These are phyloP conservation scores for Coprinellus micaceus DNA, from an alignment of 768 basidiomycete species.

Conservation along the genomic window DNA sequence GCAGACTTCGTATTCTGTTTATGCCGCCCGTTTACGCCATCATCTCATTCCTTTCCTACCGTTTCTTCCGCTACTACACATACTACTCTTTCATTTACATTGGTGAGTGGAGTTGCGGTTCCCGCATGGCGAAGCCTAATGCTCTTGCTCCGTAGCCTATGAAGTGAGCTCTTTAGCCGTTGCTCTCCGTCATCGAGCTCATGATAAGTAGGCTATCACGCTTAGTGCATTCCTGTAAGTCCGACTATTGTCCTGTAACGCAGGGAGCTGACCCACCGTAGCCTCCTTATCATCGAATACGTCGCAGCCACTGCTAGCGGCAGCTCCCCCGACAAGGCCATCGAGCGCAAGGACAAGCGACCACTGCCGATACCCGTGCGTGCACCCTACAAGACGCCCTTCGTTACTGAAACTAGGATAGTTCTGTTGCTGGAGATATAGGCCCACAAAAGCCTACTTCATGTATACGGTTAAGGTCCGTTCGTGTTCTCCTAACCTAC, in stretches of 20 bases:
- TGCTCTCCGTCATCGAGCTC: neutral
- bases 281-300: constrained; percentile 79
- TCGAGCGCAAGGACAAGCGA: constrained; percentile 76
- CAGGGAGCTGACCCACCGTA: constrained; percentile 20
- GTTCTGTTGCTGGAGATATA: constrained; percentile 79
- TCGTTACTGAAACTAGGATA: too few species aligned
- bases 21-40: constrained; percentile 82
- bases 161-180: constrained; percentile 60
- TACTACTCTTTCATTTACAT: constrained; percentile 46
- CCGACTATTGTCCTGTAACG: neutral
- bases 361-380: constrained; percentile 74
- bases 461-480: constrained; percentile 82
- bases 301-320: constrained; percentile 67
- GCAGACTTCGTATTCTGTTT: constrained; percentile 73
- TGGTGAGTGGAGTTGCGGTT: constrained; percentile 26
- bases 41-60: constrained; percentile 83
- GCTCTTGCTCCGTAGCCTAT: too few species aligned
- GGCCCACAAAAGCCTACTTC: constrained; percentile 87
- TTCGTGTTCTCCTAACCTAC: neutral
- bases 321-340: constrained; percentile 61
- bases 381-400: too few species aligned
- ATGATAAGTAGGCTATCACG: constrained; percentile 58
- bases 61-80: constrained; percentile 75
- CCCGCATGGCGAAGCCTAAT: too few species aligned
- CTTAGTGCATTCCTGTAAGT: constrained; percentile 83